Base-by-base conservation (phyloP, 495 filamentous ascomycete species). In the Pseudevernia furfuracea region DNA sequence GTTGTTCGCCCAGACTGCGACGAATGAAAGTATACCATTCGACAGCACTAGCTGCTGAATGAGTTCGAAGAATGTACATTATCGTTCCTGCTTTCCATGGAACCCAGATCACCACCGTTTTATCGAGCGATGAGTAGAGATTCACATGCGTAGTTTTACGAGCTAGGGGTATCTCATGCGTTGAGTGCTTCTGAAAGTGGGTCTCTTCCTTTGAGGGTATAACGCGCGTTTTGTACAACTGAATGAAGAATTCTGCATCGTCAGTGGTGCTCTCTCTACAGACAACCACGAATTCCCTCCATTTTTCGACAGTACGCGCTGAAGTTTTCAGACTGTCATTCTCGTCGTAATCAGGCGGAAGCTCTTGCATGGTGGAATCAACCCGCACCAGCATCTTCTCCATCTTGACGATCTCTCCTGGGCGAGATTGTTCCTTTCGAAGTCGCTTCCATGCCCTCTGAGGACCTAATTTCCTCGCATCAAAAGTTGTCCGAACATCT, bases 21-120 rank as follows among this genome's bases (percentile, higher is more conserved):
- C 81, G 78, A 19, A 91, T 74, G 64, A 90, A 91, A 1, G 88
- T 89, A 67, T 87, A 90, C 88, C 88, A 91, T 68, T 91, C 88
- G 36, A 87, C 81, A 28, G 85, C 81, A 64, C 82, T 83, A 8
- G 85, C 85, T 12, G 81, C 77, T 48, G 87, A 89, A 25, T 84
- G 81, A 7, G 88, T 81, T 23, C 85, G 82, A 68, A 91, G 75
- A 44, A 89, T 87, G 68, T 84, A 89, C 53, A 91, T 87, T 61
- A 76, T 80, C 12, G 83, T 87, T 21, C 86, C 85, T 19, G 65
- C 72, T 60, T 78, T 82, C 66, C 72, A 75, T 25, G 82, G 81
- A 37, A 79, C 70, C 87, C 87, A 91, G 11, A 90, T 74, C 23
- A 87, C 87, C 19, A 90, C 74, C 6, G 86, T 87, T 71, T 90